Base-by-base conservation (phyloP, 768 basidiomycete genomes). In the Mycena alexandri region DNA sequence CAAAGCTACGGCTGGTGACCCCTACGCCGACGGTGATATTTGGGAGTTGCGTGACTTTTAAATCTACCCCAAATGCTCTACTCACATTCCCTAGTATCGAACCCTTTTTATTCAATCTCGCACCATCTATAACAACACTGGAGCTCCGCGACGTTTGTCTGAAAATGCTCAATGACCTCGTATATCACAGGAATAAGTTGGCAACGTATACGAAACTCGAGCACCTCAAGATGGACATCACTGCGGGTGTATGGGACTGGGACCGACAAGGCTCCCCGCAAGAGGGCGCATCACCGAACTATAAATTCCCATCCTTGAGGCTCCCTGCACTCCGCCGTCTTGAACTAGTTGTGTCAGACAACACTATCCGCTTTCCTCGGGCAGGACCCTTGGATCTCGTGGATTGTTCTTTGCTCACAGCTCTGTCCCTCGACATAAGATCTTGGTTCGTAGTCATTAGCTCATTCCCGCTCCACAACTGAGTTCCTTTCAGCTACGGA, bases 161-260 rank as follows among this genome's bases (percentile, higher is more conserved):
- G 46, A 62, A 57, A 10, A 44, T 44, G 47, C 44, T 66, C 46
- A 52, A n/a, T 22, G 33, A 36, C 17, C 57, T 72, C 21, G 22
- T 38, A 8, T 50, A 65, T 5, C 44, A 70, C 16, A 19, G n/a
- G 10, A 17, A 69, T 7, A 14, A 36, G 2, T 63, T 73, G 29
- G 24, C 64, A 2, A 47, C 64, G 3, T 75, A 63, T 21, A n/a
- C 47, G 36, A 42, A 61, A 17, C 65, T 73, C n/a, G 19, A 43
- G 5, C 63, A 38, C 36, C 63, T 75, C 24, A 68, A 60, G 33
- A 47, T 74, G 34, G 73, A 75, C 53, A 67, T 75, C 17, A 74
- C 71, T 0, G 70, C 68, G 42, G 73, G 73, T 1, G 54, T 65
- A 6, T 75, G 75, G 75, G 73, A 75, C 46, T 72, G 70, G 71